phyloP scores from a whole-genome alignment of 148 eudicot species.

The Dysphania ambrosioides region DNA sequence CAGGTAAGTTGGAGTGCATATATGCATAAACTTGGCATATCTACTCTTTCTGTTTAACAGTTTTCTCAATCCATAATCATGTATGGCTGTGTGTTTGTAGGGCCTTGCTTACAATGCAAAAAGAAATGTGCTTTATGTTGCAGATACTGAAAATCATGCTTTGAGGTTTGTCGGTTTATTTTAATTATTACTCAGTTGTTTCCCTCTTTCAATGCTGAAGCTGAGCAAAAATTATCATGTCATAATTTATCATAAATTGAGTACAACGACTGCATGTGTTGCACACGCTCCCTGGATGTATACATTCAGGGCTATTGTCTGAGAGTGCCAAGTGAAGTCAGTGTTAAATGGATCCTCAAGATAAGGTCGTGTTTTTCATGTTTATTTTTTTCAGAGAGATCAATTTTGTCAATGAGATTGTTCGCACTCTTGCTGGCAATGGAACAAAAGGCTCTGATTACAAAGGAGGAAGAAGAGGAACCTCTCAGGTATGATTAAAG shows the following conservation, averaged over 20 bases:
- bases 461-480: constrained; percentile 77
- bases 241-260: background rate
- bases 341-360: background rate
- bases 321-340: background rate
- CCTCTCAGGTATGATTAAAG: constrained; percentile 61
- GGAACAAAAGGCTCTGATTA: constrained; percentile 97
- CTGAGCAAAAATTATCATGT: background rate
- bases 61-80: background rate
- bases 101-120: constrained; percentile 87
- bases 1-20: constrained; percentile 47
- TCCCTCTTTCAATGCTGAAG: constrained; percentile 2
- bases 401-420: constrained; percentile 84
- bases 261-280: background rate
- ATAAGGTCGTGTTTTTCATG: background rate
- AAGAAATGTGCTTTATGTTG: constrained; percentile 87
- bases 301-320: background rate
- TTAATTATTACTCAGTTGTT: constrained; percentile 3
- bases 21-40: background rate
- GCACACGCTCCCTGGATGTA: background rate
- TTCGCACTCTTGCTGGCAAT: constrained; percentile 89
- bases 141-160: constrained; percentile 99
- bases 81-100: constrained; percentile 31
- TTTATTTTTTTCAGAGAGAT: constrained; percentile 55
- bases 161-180: constrained; percentile 48
- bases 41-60: background rate